Evolutionary conservation across 2,329 filamentous ascomycete species (phyloP).

Genomic region (Fusarium pseudoanthophilum): DNA sequence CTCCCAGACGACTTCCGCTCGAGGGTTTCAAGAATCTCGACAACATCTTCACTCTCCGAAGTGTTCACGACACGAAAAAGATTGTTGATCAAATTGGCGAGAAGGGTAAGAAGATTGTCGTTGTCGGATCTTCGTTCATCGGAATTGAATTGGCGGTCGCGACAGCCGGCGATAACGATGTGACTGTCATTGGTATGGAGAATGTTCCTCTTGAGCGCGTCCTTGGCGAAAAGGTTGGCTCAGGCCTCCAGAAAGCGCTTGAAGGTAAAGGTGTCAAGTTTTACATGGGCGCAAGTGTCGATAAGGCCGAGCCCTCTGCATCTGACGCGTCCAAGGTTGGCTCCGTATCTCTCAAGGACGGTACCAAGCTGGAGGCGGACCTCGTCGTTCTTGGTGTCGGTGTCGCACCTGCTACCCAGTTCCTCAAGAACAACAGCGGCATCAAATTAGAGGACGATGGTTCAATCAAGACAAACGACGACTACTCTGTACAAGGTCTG

Average conservation of each 20-base stretch:
- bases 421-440: conserved; percentile 76
- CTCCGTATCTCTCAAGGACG: conserved; percentile 84
- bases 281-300: conserved; percentile 81
- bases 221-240: conserved; percentile 83
- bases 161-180: conserved; percentile 79
- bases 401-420: conserved; percentile 86
- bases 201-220: conserved; percentile 85
- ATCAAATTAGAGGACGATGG: conserved; percentile 83
- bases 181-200: conserved; percentile 91
- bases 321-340: conserved; percentile 79
- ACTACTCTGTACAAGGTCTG: conserved; percentile 79
- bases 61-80: conserved; percentile 77
- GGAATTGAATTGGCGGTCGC: conserved; percentile 97
- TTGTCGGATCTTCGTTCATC: conserved; percentile 95
- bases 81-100: conserved; percentile 85
- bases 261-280: conserved; percentile 93
- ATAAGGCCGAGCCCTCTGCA: conserved; percentile 79
- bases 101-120: conserved; percentile 88
- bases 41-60: conserved; percentile 89
- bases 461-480: conserved; percentile 83
- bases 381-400: conserved; percentile 92
- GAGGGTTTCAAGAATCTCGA: conserved; percentile 85
- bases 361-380: conserved; percentile 85
- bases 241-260: conserved; percentile 79
- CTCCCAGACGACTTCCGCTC: conserved; percentile 78